Evolutionary conservation across 305 asterid species (phyloP).

Genomic region (Ruellia speciosa): DNA sequence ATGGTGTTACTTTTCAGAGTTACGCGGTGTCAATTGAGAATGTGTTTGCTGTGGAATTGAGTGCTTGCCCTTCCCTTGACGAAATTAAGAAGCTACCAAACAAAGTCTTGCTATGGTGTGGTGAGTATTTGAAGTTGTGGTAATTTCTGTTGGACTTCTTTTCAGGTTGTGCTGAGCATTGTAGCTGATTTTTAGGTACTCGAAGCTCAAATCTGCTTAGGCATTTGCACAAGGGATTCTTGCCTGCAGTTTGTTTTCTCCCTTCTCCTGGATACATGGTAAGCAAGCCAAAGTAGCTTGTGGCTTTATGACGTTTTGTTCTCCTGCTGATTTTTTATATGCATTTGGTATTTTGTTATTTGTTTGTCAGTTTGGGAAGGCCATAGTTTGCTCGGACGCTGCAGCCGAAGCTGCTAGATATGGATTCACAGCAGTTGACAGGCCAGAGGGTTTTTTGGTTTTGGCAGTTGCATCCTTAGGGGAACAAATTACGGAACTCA

Average conservation of each 20-base stretch:
- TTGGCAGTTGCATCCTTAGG: slow-evolving; percentile 82
- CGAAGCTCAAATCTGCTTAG: slow-evolving; percentile 63
- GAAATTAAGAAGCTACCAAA: slow-evolving; percentile 62
- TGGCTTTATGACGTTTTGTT: too few relatives aligned
- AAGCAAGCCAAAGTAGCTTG: too few relatives aligned
- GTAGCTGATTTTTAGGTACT: neutral
- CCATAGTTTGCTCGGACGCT: slow-evolving; percentile 77
- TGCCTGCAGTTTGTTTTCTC: slow-evolving; percentile 55
- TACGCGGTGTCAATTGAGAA: slow-evolving; percentile 55
- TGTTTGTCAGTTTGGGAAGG: slow-evolving; percentile 59
- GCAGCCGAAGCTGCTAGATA: slow-evolving; percentile 86
- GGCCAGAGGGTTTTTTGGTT: slow-evolving; percentile 77
- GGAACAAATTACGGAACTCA: slow-evolving; percentile 34
- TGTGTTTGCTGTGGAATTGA: slow-evolving; percentile 52
- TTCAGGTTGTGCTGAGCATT: neutral
- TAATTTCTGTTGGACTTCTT: neutral
- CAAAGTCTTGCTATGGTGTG: slow-evolving; percentile 83
- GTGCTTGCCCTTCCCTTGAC: slow-evolving; percentile 65
- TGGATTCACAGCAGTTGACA: slow-evolving; percentile 74
- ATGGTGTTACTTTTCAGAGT: slow-evolving; percentile 35
- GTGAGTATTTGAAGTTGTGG: slow-evolving; percentile 31
- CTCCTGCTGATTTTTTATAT: too few relatives aligned
- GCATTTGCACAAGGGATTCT: slow-evolving; percentile 67
- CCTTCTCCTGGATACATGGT: slow-evolving; percentile 83
- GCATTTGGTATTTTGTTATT: neutral